Base-by-base conservation (phyloP, 306 rosid genomes). In the apple (Malus domestica) region DNA sequence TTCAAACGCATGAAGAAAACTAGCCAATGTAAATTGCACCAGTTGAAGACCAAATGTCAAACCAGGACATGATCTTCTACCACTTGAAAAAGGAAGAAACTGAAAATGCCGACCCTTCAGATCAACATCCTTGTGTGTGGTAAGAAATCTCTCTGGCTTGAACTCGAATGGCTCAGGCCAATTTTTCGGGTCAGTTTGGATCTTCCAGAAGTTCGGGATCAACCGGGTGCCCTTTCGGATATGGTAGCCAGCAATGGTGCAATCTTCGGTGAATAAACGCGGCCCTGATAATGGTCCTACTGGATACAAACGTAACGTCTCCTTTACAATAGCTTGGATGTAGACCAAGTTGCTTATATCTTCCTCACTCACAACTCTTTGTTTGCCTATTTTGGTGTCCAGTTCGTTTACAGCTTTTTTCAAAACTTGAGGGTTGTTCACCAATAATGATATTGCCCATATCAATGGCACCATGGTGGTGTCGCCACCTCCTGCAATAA, bases 241-340 rank as follows among this genome's bases (percentile, higher is more conserved):
- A 20, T 76, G 70, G 30, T 74, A 83, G 7, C 93, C 96, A 3
- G 79, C 90, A 2, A 86, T 70, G 7, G 38, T 74, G 57, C 92
- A 88, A 1, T 92, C 93, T 58, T 86, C 66, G 4, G 13, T 70
- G 42, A 80, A 84, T 52, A 77, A 80, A 4, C 70, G 93, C 1
- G 86, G 87, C 0, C 66, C 11, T 33, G 15, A 60, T 0, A 92
- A 75, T 4, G 89, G 91, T 10, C 40, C 90, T 0, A 85, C 62
- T 19, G 92, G 93, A 23, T 86, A 86, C 60, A 91, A 27, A 0
- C 97, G 84, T 32, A 89, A 0, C 0, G 89, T 75, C 71, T 91
- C 95, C 54, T 87, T 92, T 1, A 87, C 23, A 14, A 83, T 77
- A 44, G 89, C 87, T 64, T 88, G 72, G 3, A 92, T 46, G 70